phyloP scores from a whole-genome alignment of 306 rosid genomes.

The Ochetophila trinervis region DNA sequence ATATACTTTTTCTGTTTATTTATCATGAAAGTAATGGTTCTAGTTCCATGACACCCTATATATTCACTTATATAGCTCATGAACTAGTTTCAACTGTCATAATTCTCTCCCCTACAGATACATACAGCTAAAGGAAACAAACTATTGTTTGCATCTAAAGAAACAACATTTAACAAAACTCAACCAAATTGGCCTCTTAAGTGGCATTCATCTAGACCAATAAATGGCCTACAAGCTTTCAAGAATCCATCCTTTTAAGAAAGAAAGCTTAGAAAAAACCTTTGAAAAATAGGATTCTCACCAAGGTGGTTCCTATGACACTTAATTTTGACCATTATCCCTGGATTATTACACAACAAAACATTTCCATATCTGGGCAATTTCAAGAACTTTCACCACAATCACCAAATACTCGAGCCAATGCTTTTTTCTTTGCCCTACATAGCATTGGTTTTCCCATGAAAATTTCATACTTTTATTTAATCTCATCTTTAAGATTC shows the following conservation, averaged over 20 bases:
- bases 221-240: not conserved
- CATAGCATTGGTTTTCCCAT: too few relatives aligned
- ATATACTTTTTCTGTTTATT: not conserved
- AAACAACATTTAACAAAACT: not conserved
- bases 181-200: not conserved
- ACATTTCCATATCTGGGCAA: not conserved
- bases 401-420: not conserved
- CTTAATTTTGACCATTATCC: not conserved
- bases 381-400: not conserved
- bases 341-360: not conserved
- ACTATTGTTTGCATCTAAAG: not conserved
- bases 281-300: too few relatives aligned
- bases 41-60: not conserved
- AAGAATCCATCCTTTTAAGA: not conserved
- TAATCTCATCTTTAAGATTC: not conserved
- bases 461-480: too few relatives aligned
- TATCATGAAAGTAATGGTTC: not conserved
- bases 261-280: not conserved
- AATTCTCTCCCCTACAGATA: not conserved
- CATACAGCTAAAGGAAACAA: not conserved
- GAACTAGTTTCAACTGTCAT: not conserved
- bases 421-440: not conserved
- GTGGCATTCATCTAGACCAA: not conserved
- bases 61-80: not conserved
- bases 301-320: too few relatives aligned